phyloP scores from a whole-genome alignment of 78 protist genomes.

The Guillardia theta region DNA sequence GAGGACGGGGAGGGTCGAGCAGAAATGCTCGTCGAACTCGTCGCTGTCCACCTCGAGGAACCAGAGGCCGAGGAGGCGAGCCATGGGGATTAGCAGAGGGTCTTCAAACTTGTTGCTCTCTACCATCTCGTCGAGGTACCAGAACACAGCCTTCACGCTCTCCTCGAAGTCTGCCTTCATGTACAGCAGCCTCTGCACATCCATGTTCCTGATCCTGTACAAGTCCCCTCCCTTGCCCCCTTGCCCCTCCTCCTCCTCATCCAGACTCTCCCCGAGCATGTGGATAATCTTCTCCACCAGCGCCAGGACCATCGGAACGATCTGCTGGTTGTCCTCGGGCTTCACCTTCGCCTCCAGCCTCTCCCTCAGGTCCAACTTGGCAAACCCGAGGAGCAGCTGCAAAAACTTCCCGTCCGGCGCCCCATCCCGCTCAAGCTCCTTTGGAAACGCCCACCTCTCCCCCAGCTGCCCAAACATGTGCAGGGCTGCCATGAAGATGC shows the following conservation, averaged over 20 bases:
- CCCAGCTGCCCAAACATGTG: background rate
- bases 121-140: background rate
- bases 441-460: background rate
- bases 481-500: background rate
- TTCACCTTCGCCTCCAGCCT: background rate
- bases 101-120: background rate
- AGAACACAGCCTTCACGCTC: background rate
- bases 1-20: background rate
- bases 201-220: background rate
- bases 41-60: background rate
- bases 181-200: background rate
- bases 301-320: background rate
- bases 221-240: background rate
- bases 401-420: background rate
- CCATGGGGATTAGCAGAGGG: background rate
- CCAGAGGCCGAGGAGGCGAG: background rate
- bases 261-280: too few relatives aligned
- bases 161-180: background rate
- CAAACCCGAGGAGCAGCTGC: background rate
- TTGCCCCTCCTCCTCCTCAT: background rate
- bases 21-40: background rate
- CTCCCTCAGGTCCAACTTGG: background rate
- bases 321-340: background rate
- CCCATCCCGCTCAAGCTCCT: background rate
- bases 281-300: background rate